A percentile compares a stretch with the other conserved stretches of the same genome.
These are phyloP conservation scores for Pisolithus albus DNA, from an alignment of 768 basidiomycete species.

Conservation along the genomic window DNA sequence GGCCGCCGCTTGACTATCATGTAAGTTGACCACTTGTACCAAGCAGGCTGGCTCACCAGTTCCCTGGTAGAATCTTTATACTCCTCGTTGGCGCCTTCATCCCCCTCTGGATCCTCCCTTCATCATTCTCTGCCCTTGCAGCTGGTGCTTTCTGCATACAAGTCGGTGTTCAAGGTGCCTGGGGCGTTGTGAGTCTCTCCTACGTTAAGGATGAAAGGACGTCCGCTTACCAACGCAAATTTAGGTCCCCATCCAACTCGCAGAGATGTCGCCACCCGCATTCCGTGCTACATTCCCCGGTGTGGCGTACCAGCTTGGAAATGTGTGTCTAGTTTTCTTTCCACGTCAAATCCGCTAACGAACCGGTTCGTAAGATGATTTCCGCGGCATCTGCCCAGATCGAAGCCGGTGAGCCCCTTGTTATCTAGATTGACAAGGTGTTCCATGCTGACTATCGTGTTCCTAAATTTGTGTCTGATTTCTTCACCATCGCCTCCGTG, in stretches of 20 bases:
- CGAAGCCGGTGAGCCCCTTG: conserved; percentile 50
- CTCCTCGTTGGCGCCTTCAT: conserved; percentile 42
- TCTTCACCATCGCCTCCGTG: background rate
- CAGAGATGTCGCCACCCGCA: conserved; percentile 81
- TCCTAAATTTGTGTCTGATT: background rate
- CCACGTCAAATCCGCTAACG: background rate
- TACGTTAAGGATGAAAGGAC: too few species aligned
- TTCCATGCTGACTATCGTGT: background rate
- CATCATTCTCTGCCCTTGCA: conserved; percentile 56
- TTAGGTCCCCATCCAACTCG: conserved; percentile 68
- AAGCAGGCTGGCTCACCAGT: background rate
- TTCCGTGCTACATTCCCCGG: conserved; percentile 88
- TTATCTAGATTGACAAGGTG: background rate
- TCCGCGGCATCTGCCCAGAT: conserved; percentile 74
- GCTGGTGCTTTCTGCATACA: conserved; percentile 87
- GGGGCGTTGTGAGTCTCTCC: conserved; percentile 62
- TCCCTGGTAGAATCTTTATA: conserved; percentile 14
- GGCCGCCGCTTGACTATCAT: conserved; percentile 83
- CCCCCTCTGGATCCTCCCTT: conserved; percentile 81
- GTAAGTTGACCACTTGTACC: conserved; percentile 3
- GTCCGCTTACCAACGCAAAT: too few species aligned
- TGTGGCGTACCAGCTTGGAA: conserved; percentile 78
- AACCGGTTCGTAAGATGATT: conserved; percentile 38
- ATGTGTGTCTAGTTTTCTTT: conserved; percentile 27
- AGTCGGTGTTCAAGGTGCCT: conserved; percentile 85